A percentile compares a stretch with the other conserved stretches of the same genome.
Conservation (phyloP, 129 eudicot species). For the Arctium lappa region DNA sequence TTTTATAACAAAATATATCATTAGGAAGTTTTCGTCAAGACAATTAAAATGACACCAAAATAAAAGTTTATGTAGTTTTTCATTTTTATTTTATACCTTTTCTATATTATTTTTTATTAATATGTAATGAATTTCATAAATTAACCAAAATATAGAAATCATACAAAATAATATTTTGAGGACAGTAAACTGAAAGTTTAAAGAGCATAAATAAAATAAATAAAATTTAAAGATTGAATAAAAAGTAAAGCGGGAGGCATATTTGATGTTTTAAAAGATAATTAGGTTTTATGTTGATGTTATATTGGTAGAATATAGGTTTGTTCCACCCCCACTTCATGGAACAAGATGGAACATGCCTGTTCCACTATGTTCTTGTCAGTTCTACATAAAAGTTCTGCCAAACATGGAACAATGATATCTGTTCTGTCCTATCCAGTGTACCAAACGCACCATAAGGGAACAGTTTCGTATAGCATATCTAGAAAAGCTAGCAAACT, state of each 20-base stretch:
- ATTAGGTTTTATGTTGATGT: neutral
- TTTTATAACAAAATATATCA: neutral
- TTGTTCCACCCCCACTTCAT: neutral
- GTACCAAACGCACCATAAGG: neutral
- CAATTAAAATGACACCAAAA: neutral
- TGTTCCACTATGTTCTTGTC: too few relatives aligned
- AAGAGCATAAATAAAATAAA: too few relatives aligned
- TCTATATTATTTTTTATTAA: too few relatives aligned
- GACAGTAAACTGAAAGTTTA: neutral
- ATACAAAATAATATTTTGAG: neutral
- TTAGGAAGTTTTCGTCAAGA: neutral
- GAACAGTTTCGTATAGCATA: neutral
- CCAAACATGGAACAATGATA: too few relatives aligned
- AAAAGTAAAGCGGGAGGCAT: neutral
- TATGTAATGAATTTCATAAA: too few relatives aligned
- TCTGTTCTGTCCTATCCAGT: neutral
- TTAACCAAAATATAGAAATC: neutral
- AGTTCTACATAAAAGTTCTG: too few relatives aligned
- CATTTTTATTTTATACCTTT: neutral
- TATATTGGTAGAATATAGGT: neutral
- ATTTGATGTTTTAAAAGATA: neutral
- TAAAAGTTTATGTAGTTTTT: neutral
- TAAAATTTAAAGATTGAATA: neutral
- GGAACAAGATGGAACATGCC: too few relatives aligned
- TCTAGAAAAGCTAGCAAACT: neutral